A percentile compares a stretch with the other conserved stretches of the same genome.
These are phyloP conservation scores for Vigna angularis DNA, from an alignment of 306 rosid species.

Conservation along the genomic window DNA sequence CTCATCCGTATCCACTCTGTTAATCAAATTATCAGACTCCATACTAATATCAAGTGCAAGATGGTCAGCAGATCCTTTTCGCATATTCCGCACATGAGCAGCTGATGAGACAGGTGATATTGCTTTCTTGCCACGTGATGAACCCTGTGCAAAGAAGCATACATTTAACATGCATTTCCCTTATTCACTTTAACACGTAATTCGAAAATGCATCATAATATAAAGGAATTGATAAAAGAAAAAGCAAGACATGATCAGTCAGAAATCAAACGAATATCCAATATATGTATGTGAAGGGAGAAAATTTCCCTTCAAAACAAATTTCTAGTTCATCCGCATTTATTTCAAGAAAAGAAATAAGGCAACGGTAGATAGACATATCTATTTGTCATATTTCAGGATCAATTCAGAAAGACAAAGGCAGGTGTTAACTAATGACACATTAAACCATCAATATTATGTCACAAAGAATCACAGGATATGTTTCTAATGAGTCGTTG, in stretches of 20 bases:
- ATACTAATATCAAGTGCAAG: constrained; percentile 72
- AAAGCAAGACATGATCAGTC: constrained; percentile 23
- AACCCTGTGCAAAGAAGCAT: constrained; percentile 63
- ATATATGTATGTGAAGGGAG: background rate
- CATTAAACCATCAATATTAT: constrained; percentile 10
- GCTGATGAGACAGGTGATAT: constrained; percentile 68
- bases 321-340: constrained; percentile 28
- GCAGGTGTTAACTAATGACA: constrained; percentile 12
- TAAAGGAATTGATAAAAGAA: constrained; percentile 10
- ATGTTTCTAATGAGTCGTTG: constrained; percentile 1
- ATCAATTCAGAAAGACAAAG: background rate
- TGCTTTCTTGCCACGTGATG: constrained; percentile 67
- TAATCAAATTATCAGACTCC: constrained; percentile 76
- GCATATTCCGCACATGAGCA: constrained; percentile 73
- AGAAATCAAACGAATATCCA: constrained; percentile 29
- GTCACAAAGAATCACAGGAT: constrained; percentile 8
- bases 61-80: constrained; percentile 91
- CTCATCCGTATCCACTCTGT: constrained; percentile 62
- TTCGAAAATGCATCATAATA: constrained; percentile 9
- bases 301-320: constrained; percentile 27
- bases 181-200: background rate
- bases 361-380: constrained; percentile 9
- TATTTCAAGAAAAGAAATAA: constrained; percentile 17
- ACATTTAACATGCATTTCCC: constrained; percentile 28
- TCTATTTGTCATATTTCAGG: constrained; percentile 6